Evolutionary conservation across 2,329 filamentous ascomycete species (phyloP).

Genomic region (Metarhizium robertsii): DNA sequence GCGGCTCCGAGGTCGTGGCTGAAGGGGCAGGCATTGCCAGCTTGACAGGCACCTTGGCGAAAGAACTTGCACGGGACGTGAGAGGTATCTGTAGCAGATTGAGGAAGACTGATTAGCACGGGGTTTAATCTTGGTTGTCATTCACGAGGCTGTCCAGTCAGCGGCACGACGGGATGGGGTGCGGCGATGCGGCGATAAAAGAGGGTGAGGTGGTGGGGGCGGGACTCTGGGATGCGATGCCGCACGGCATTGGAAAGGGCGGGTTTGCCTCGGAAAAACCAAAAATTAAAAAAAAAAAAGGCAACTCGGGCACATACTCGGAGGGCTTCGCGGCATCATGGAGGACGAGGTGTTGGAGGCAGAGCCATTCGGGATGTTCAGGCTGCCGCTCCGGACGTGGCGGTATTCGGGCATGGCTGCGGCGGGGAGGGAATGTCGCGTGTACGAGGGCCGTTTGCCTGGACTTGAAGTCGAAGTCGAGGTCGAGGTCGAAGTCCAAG

Average conservation of each 20-base stretch:
- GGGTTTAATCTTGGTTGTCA: background rate
- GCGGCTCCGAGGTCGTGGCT: constrained; percentile 83
- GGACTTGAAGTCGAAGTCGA: background rate
- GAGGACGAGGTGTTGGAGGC: constrained; percentile 12
- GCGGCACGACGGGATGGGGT: background rate
- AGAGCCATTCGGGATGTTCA: constrained; percentile 36
- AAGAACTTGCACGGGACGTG: constrained; percentile 99
- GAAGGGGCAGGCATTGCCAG: constrained; percentile 91
- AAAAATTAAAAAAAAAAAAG: background rate
- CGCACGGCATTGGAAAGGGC: too few relatives aligned
- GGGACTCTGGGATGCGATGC: constrained; percentile 1
- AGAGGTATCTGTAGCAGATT: constrained; percentile 60
- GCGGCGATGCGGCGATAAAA: background rate
- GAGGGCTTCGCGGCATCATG: constrained; percentile 46
- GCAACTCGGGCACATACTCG: constrained; percentile 30
- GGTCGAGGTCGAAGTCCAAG: background rate
- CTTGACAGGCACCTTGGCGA: constrained; percentile 90
- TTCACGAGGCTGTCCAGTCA: too few relatives aligned
- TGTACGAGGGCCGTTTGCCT: constrained; percentile 2
- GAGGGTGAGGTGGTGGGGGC: constrained; percentile 5
- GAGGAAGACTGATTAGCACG: background rate
- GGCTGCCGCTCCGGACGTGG: constrained; percentile 48
- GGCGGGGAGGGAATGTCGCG: constrained; percentile 8
- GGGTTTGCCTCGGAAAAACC: too few relatives aligned
- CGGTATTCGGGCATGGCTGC: constrained; percentile 40